These are phyloP conservation scores for Ogataea glucozyma DNA, from an alignment of 805 yeast species.

Conservation along the genomic window DNA sequence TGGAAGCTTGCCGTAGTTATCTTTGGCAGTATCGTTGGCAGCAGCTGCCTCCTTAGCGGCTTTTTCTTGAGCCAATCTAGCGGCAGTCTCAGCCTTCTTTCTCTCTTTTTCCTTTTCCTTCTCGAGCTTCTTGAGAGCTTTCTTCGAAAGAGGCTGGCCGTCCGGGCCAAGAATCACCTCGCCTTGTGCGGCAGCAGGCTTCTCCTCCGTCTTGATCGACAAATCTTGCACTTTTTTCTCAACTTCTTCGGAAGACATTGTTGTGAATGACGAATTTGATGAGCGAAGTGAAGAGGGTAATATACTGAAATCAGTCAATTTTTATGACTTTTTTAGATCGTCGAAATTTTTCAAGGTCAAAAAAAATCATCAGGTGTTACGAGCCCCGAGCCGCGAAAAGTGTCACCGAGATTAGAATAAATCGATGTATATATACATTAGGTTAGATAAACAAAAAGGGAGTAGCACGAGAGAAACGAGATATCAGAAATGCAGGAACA, in stretches of 20 bases:
- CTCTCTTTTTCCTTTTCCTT: conserved; percentile 90
- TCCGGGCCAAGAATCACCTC: conserved; percentile 44
- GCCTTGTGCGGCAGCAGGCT: conserved; percentile 18
- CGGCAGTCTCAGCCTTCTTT: conserved; percentile 92
- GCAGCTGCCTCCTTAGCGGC: conserved; percentile 70
- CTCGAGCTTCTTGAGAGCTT: conserved; percentile 91
- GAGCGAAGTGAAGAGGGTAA: no score
- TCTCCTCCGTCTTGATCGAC: conserved; percentile 16
- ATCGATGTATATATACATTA: conserved; percentile 2
- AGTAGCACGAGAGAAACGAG: not conserved
- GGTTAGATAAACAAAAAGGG: not conserved
- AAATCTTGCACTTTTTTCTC: conserved; percentile 31
- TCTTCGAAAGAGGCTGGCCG: conserved; percentile 88
- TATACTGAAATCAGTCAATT: no score
- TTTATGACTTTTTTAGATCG: not conserved
- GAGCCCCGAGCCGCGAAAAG: conserved; percentile 5
- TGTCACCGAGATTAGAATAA: not conserved
- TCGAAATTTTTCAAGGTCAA: not conserved
- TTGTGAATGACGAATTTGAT: no score
- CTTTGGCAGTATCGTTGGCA: conserved; percentile 85
- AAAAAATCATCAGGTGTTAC: conserved; percentile 3
- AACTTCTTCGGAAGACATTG: conserved; percentile 32
- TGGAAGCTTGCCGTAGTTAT: conserved; percentile 86
- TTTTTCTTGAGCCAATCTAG: conserved; percentile 80
- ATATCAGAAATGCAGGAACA: no score